Evolutionary conservation across 768 basidiomycete genomes (phyloP), one percentile per base, ranked within the genome.

Genomic region (Panaeolus cyanescens): DNA sequence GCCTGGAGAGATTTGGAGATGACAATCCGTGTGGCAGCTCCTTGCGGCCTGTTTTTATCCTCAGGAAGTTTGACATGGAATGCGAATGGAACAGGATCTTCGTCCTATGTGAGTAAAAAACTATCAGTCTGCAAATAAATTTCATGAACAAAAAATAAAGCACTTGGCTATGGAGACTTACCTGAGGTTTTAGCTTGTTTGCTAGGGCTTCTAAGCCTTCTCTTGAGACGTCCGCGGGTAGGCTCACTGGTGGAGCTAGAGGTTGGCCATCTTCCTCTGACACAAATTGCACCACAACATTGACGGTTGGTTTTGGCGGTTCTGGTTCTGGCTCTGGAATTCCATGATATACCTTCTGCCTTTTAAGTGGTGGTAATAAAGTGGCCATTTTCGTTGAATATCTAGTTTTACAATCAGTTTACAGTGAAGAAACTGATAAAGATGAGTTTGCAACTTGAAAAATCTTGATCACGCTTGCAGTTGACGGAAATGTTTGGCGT

Each of bases 261-360:
- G 87, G 76, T 60, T 80, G 77, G 0, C 89, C 94, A 73, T 96
- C 91, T 55, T 95, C 90, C 60, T 96, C 93, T 3, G 90, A 91
- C 28, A 95, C 88, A 72, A 99, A 98, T 69, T 96, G 94, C 20
- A 97, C 95, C 15, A 98, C 83, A 59, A 99, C 78, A 63, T 89
- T 88, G 0, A 89, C 86, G 1, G 87, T 67, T n/a, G 75, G 72
- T 37, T 39, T 72, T 15, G 72, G 67, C 4, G 74, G 71, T 59
- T 86, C 84, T 61, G 79, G 80, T 34, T 80, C 84, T 28, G 90
- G 89, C 62, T 86, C 85, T 63, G 87, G 84, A 17, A 89, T 74
- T 4, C 89, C 91, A 67, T 93, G 87, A 73, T 92, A 90, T 37
- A 87, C 80, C 74, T 96, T 95, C 71, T 87, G 85, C 64, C 95